Evolutionary conservation across 805 yeast species (phyloP).

Genomic region (Lachancea fermentati): DNA sequence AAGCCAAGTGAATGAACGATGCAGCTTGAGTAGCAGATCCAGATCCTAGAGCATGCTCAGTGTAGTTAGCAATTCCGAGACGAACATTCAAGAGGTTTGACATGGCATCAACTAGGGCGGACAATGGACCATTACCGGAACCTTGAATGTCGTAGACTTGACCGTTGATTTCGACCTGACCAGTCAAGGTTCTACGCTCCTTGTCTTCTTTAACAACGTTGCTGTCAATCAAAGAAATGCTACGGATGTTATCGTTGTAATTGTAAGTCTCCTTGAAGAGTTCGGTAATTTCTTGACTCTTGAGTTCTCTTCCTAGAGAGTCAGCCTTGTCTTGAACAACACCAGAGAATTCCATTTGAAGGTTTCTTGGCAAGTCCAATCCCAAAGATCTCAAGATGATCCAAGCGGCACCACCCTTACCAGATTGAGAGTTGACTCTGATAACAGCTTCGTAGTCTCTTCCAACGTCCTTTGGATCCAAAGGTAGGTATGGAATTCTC

Average conservation of each 20-base stretch:
- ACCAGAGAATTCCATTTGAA: constrained; percentile 64
- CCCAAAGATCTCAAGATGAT: constrained; percentile 64
- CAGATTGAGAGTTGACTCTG: constrained; percentile 81
- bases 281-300: constrained; percentile 55
- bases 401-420: constrained; percentile 88
- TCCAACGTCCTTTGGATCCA: constrained; percentile 78
- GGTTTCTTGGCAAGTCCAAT: constrained; percentile 63
- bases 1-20: constrained; percentile 58
- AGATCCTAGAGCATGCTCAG: constrained; percentile 68
- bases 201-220: constrained; percentile 35
- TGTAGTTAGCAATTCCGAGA: constrained; percentile 60
- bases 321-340: constrained; percentile 64
- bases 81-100: constrained; percentile 45
- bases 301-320: constrained; percentile 60
- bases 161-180: constrained; percentile 37
- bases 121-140: constrained; percentile 74
- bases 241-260: constrained; percentile 32
- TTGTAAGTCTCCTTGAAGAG: constrained; percentile 55
- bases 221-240: constrained; percentile 39
- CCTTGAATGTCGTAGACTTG: constrained; percentile 40
- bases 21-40: constrained; percentile 73
- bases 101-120: constrained; percentile 64
- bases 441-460: constrained; percentile 77
- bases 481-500: constrained; percentile 72
- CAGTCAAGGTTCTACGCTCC: constrained; percentile 39